A percentile compares a stretch with the other conserved stretches of the same genome.
Conservation (phyloP, 768 basidiomycete species). For the Pleurotus cornucopiae region DNA sequence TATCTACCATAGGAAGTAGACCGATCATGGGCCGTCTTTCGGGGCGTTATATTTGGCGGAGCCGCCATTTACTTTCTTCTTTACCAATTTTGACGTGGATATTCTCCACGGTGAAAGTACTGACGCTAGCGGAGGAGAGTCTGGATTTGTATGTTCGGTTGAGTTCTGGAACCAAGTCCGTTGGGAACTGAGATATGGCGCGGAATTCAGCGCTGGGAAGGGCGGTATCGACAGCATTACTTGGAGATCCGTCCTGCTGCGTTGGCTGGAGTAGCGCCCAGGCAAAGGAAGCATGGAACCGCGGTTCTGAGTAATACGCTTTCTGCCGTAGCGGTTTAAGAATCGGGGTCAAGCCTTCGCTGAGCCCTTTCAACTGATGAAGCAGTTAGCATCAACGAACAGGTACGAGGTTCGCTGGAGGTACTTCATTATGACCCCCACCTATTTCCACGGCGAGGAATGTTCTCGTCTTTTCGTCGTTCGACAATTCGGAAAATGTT, state of each 20-base stretch:
- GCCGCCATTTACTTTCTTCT: conserved; percentile 47
- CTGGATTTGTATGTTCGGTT: conserved; percentile 40
- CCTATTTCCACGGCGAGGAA: conserved; percentile 83
- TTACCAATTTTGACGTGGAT: conserved; percentile 72
- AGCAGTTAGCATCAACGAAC: not conserved
- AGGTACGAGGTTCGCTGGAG: not conserved
- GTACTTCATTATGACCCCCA: conserved; percentile 76
- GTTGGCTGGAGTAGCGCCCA: conserved; percentile 68
- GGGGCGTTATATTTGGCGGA: not conserved
- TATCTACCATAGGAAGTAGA: no score
- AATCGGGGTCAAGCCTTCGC: conserved; percentile 52
- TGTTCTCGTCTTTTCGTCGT: conserved; percentile 77
- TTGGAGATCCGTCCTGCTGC: conserved; percentile 9
- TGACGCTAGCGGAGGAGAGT: conserved; percentile 39
- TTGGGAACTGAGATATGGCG: conserved; percentile 50
- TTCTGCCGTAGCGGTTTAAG: conserved; percentile 65
- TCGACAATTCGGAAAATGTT: conserved; percentile 62
- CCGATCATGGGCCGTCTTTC: not conserved
- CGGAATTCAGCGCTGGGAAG: conserved; percentile 27
- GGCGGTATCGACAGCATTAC: conserved; percentile 12
- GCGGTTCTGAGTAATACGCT: conserved; percentile 74
- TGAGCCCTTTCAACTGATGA: conserved; percentile 53
- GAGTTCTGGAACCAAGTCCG: conserved; percentile 40
- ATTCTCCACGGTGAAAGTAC: conserved; percentile 46
- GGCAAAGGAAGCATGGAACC: conserved; percentile 86